phyloP scores from a whole-genome alignment of 108 stramenopile genomes.

The Conticribra guillardii region DNA sequence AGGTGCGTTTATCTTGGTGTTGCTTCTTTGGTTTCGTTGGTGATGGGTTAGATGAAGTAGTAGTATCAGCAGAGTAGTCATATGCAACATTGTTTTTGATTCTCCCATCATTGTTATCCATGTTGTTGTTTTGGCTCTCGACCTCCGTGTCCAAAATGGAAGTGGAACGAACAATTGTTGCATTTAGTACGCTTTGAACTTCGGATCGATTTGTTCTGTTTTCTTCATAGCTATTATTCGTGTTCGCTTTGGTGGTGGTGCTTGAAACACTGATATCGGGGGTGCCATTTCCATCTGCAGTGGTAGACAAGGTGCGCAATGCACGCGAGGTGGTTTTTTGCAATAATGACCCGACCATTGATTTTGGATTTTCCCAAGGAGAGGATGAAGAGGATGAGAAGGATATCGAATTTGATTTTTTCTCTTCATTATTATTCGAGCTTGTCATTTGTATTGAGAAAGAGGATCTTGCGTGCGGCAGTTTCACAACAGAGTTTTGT shows the following conservation, averaged over 20 bases:
- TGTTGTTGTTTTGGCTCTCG: not conserved
- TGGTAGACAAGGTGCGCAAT: constrained; percentile 23
- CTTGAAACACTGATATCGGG: too few species aligned
- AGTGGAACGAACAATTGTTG: constrained; percentile 14
- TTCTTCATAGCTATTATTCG: too few species aligned
- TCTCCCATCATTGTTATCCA: not conserved
- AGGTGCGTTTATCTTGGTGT: constrained; percentile 39
- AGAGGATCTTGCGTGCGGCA: too few species aligned
- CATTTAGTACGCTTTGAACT: constrained; percentile 22
- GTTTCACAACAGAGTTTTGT: too few species aligned
- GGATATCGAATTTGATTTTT: not conserved
- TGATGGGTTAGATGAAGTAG: not conserved
- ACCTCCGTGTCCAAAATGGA: constrained; percentile 14
- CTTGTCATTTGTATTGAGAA: not conserved
- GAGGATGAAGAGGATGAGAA: too few species aligned
- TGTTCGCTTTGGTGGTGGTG: too few species aligned
- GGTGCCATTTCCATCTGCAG: constrained; percentile 1
- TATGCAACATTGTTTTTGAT: not conserved
- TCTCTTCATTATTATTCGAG: not conserved
- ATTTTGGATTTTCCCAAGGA: constrained; percentile 14
- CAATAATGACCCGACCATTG: constrained; percentile 23
- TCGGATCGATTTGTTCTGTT: not conserved
- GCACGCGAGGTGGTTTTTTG: constrained; percentile 26
- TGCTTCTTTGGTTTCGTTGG: not conserved
- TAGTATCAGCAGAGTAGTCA: not conserved